Conservation (phyloP, 1,284 basidiomycete species). For the Jaminaea rosea region DNA sequence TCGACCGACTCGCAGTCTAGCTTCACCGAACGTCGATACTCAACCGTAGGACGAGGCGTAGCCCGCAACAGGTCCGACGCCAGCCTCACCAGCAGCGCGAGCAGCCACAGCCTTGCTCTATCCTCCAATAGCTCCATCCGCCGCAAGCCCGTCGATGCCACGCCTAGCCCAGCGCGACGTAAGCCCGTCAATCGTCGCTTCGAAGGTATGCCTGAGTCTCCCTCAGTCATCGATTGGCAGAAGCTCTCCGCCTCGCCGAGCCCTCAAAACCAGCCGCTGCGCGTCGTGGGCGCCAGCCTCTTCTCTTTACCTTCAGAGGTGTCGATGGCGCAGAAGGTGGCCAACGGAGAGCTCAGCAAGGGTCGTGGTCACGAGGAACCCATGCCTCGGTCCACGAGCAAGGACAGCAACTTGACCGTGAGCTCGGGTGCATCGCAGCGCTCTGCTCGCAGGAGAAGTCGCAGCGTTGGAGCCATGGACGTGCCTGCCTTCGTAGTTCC, state of each 20-base stretch:
- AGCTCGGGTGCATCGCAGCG: not conserved
- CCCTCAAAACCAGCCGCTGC: not conserved
- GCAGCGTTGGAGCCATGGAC: conserved; percentile 15
- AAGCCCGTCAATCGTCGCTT: too few relatives aligned
- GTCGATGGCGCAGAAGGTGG: conserved; percentile 24
- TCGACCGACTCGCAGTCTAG: too few relatives aligned
- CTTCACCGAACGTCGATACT: too few relatives aligned
- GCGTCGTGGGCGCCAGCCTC: too few relatives aligned
- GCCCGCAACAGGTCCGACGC: not conserved
- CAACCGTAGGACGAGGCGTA: not conserved
- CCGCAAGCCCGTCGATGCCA: not conserved
- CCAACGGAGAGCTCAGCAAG: conserved; percentile 18
- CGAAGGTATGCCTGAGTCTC: not conserved
- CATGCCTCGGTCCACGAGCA: conserved; percentile 11
- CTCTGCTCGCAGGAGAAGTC: conserved; percentile 16
- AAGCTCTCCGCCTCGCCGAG: too few relatives aligned
- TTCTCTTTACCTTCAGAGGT: not conserved
- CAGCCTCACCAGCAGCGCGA: not conserved
- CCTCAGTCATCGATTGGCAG: not conserved
- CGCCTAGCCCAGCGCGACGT: not conserved
- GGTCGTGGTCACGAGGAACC: conserved; percentile 25
- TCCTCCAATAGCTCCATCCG: not conserved
- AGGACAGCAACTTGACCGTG: conserved; percentile 13
- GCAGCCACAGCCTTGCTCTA: not conserved
- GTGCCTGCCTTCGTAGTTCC: too few relatives aligned